phyloP scores from a whole-genome alignment of 1,284 basidiomycete genomes.

The Ustilago esculenta region DNA sequence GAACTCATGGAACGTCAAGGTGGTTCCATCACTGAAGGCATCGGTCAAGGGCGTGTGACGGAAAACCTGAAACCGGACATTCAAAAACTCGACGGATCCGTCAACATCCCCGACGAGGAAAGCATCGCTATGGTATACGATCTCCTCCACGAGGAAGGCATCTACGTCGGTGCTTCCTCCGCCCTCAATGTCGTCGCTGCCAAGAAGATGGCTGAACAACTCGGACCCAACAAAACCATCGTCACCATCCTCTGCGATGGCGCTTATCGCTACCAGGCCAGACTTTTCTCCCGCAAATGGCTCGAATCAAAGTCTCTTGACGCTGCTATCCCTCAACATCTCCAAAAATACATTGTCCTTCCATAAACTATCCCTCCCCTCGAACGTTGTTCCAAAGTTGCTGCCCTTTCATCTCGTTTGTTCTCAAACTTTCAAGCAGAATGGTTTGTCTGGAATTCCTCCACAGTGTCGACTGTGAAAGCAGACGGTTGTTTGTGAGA shows the following conservation, averaged over 20 bases:
- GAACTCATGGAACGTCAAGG: slow-evolving; percentile 81
- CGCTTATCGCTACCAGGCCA: slow-evolving; percentile 94
- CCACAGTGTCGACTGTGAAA: too few relatives aligned
- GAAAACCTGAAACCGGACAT: slow-evolving; percentile 89
- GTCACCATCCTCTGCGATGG: slow-evolving; percentile 94
- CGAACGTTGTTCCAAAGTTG: neutral
- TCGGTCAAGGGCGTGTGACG: slow-evolving; percentile 97
- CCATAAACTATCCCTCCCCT: slow-evolving; percentile 14
- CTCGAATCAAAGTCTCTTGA: slow-evolving; percentile 83
- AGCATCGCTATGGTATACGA: slow-evolving; percentile 94
- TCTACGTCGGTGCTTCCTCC: slow-evolving; percentile 95
- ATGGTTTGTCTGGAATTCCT: too few relatives aligned
- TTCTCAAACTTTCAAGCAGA: too few relatives aligned
- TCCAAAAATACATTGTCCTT: slow-evolving; percentile 91
- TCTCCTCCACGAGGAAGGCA: slow-evolving; percentile 87
- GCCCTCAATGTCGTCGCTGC: slow-evolving; percentile 96
- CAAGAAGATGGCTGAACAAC: slow-evolving; percentile 82
- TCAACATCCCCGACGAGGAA: slow-evolving; percentile 88
- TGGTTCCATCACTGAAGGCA: slow-evolving; percentile 95
- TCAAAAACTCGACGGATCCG: slow-evolving; percentile 78
- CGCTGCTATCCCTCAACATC: slow-evolving; percentile 80
- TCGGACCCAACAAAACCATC: slow-evolving; percentile 82
- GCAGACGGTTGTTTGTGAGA: neutral
- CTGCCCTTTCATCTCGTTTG: too few relatives aligned
- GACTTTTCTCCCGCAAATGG: slow-evolving; percentile 96